These are phyloP conservation scores for Ceratocystis papillata DNA, from an alignment of 2,329 filamentous ascomycete genomes.

Conservation along the genomic window DNA sequence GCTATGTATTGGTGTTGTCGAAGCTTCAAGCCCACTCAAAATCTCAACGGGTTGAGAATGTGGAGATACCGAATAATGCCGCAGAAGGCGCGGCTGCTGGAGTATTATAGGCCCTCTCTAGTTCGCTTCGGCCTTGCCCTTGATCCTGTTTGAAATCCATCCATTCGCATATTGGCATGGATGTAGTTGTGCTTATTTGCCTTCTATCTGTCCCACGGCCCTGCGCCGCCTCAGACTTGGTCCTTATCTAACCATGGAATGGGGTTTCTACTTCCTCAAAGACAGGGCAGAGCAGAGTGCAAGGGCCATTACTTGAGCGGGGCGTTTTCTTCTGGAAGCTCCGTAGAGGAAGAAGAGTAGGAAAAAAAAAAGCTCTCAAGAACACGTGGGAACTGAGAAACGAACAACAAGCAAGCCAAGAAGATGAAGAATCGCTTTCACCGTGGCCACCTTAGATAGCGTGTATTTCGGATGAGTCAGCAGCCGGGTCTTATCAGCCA, in stretches of 20 bases:
- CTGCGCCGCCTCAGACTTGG: background rate
- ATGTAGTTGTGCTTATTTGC: background rate
- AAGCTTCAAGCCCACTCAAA: background rate
- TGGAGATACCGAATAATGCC: background rate
- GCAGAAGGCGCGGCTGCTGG: background rate
- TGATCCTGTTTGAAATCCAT: background rate
- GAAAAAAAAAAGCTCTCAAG: background rate
- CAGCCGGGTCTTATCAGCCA: background rate
- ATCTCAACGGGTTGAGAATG: background rate
- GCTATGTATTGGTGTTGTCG: background rate
- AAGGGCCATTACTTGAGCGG: background rate
- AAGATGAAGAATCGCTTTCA: background rate
- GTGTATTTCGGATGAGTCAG: background rate
- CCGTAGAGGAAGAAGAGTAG: background rate
- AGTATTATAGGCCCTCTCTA: background rate
- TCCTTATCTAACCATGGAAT: constrained; percentile 3
- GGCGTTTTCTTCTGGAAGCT: constrained; percentile 10
- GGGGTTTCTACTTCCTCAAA: background rate
- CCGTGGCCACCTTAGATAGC: background rate
- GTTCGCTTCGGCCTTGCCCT: background rate
- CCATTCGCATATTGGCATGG: background rate
- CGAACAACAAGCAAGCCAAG: background rate
- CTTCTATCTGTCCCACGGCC: background rate
- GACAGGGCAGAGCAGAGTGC: background rate
- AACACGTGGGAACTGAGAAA: background rate